Conservation (phyloP, 805 yeast species). For the Teunomyces lycoperdinae region DNA sequence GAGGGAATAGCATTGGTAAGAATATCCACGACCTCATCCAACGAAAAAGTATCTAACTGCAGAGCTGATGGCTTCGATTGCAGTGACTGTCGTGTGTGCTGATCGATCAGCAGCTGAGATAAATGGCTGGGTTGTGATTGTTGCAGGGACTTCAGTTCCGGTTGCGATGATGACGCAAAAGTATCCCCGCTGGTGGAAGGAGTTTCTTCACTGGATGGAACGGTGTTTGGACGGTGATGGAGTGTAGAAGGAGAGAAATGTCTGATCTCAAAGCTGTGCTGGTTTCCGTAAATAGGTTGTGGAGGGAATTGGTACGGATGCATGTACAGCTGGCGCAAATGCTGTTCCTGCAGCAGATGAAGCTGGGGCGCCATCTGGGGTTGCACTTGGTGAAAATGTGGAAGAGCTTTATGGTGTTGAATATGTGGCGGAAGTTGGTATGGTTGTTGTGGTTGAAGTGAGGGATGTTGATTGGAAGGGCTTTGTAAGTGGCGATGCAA, state of each 20-base stretch:
- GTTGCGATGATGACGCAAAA: neutral
- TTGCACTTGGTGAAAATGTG: slow-evolving; percentile 4
- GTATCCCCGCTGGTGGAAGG: neutral
- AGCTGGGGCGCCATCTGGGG: slow-evolving; percentile 3
- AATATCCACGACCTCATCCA: slow-evolving; percentile 26
- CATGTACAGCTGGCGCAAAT: slow-evolving; percentile 1
- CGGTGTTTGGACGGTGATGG: neutral
- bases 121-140: slow-evolving; percentile 4
- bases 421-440: slow-evolving; percentile 3
- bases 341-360: slow-evolving; percentile 4
- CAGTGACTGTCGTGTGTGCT: slow-evolving; percentile 6
- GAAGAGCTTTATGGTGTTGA: neutral
- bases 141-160: slow-evolving; percentile 1
- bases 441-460: slow-evolving; percentile 3
- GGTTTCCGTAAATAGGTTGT: neutral
- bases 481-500: neutral
- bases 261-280: neutral
- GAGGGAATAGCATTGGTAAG: slow-evolving; percentile 27
- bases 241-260: neutral
- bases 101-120: slow-evolving; percentile 10
- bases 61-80: slow-evolving; percentile 3
- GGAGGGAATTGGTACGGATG: slow-evolving; percentile 1
- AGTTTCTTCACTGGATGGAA: neutral
- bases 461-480: neutral
- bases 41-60: slow-evolving; percentile 7